Percentiles rank a stretch among this genome's conserved stretches.
Evolutionary conservation across 1,284 basidiomycete genomes (phyloP).

Genomic region (Rugosomyces carneus): DNA sequence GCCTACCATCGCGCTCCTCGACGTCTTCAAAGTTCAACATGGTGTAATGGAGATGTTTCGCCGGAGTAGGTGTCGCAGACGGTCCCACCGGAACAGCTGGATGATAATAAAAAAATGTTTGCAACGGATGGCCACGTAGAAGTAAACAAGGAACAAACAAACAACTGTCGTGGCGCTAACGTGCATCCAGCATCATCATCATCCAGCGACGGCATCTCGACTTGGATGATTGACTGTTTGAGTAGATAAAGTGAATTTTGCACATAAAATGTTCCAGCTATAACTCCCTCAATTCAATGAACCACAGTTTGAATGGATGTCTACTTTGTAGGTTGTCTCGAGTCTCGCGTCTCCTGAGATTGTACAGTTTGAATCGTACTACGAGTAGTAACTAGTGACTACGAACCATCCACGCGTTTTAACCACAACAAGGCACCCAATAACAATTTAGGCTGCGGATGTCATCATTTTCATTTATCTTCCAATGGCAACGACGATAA

Average conservation of each 20-base stretch:
- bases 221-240: not conserved
- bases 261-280: no score
- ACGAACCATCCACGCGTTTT: not conserved
- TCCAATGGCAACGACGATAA: not conserved
- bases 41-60: constrained; percentile 17
- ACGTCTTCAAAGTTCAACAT: constrained; percentile 51
- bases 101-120: constrained; percentile 11
- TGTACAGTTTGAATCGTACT: no score
- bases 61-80: constrained; percentile 24
- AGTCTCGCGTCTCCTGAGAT: no score
- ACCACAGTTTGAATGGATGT: no score
- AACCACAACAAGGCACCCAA: not conserved
- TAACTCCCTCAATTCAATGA: no score
- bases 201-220: not conserved
- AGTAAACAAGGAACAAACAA: constrained; percentile 23
- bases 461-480: not conserved
- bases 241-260: not conserved
- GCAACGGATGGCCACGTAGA: constrained; percentile 21
- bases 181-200: not conserved
- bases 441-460: not conserved
- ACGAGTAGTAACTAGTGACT: no score
- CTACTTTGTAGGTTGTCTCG: no score
- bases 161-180: constrained; percentile 18
- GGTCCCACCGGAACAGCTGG: constrained; percentile 19
- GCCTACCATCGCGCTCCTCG: constrained; percentile 50